Base-by-base conservation (phyloP, 495 filamentous ascomycete genomes). In the Talaromyces proteolyticus region DNA sequence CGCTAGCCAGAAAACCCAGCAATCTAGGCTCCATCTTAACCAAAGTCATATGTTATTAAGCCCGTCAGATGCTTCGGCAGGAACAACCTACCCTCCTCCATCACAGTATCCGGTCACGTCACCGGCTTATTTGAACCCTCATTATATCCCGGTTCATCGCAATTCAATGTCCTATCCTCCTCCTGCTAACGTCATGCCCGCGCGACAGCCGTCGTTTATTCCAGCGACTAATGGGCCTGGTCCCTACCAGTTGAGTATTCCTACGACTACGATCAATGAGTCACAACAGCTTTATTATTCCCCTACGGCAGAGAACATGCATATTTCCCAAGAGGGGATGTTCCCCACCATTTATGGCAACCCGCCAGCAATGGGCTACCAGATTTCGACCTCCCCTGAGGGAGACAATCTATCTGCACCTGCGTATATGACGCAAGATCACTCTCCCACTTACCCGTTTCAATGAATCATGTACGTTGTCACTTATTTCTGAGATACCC, bases 111-210 rank as follows among this genome's bases (percentile, higher is more conserved):
- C 16, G 16, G 17, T 19, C 17, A 16, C 40, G 40, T 10, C 50
- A 17, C 18, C 50, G 12, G 41, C 47, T n/a, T 51, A 40, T 17
- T 21, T 40, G 8, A 17, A 37, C 26, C 44, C 39, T 12, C 39
- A 42, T 22, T 50, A 50, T 45, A 45, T 20, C 10, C 53, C 53
- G 12, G 38, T 43, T 11, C 53, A 51, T 22, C 53, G 44, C 8
- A 55, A 55, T 24, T 47, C 53, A 7, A 39, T 47, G 26, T 45
- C 53, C 10, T 55, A 55, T 34, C 53, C 53, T 5, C 53, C 53
- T 8, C 41, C 48, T 12, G 39, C 42, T 29, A 52, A 40, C 43
- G 16, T 8, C 43, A 24, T 45, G 16, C 43, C 17, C 10, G 29
- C 29, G 8, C 43, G 10, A 2, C 43, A 45, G 21, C 19, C 43